Base-by-base conservation (phyloP, 768 basidiomycete genomes). In the Crucibulum laeve region DNA sequence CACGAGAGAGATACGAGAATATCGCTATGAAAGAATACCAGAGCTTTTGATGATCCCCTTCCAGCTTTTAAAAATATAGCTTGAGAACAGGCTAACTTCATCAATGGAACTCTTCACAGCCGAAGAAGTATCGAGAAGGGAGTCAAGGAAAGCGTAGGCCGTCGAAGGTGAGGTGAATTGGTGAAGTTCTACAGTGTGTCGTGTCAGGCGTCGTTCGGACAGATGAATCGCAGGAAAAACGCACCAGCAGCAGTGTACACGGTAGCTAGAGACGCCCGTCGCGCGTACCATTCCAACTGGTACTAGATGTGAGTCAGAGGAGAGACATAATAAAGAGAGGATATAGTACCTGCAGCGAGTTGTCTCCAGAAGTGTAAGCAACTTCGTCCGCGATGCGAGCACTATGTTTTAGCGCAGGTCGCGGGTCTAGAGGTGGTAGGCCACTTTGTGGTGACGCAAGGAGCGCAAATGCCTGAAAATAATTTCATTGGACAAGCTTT, bases 81-180 rank as follows among this genome's bases (percentile, higher is more conserved):
- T 60, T 0, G 78, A 74, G 48, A 79, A 91, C 26, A 76, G 45
- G 15, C 63, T 63, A 0, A 73, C 67, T 46, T 89, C 84, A 32
- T 65, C 66, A 5, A 85, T 44, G 0, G 75, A 68, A 1, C 60
- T 59, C 36, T 77, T 71, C 0, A 80, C 51, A 1, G 61, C 49
- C 2, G 68, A 60, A 2, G 79, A 74, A 2, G 71, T 62, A 7
- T 72, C 67, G 11, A 91, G 69, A 4, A 90, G 74, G 5, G 71
- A 63, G 36, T 84, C 80, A 11, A 92, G 69, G 66, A 92, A 90
- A 2, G 67, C 61, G 22, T 68, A 62, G 0, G 85, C 79, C 2
- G 87, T 87, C 10, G 65, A 54, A 3, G 89, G 86, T 1, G 89
- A 91, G 0, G 78, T 74, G n/a, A 92, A 56, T 56, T 92, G 89